Evolutionary conservation across 441 rosid genomes (phyloP).

Genomic region (Brassica balearica): DNA sequence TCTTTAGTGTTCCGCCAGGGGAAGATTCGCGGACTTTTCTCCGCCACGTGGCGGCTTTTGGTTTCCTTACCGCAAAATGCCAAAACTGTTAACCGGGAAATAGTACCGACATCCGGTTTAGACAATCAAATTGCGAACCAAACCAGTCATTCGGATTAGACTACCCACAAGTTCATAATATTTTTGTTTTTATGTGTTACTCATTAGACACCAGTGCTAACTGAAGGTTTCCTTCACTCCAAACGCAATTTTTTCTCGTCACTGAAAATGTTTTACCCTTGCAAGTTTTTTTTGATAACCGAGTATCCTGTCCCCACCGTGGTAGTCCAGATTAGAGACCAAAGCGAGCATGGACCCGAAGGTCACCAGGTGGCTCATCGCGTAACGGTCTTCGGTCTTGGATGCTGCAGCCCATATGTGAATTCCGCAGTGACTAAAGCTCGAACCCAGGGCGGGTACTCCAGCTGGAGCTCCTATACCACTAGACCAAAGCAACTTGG

Average conservation of each 20-base stretch:
- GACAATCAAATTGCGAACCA: not conserved
- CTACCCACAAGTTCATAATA: not conserved
- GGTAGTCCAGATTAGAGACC: too few relatives aligned
- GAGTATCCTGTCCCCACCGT: too few relatives aligned
- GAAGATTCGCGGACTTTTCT: constrained; percentile 38
- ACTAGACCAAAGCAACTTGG: too few relatives aligned
- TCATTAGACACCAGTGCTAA: not conserved
- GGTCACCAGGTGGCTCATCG: too few relatives aligned
- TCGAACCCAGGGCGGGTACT: too few relatives aligned
- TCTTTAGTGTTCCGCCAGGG: constrained; percentile 9
- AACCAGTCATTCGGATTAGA: too few relatives aligned
- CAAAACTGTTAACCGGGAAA: constrained; percentile 8
- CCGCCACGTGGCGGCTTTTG: constrained; percentile 33
- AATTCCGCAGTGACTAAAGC: too few relatives aligned
- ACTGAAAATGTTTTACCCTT: not conserved
- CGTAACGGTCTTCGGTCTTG: too few relatives aligned
- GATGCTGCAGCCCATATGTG: too few relatives aligned
- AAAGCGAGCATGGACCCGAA: too few relatives aligned
- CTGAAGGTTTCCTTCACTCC: not conserved
- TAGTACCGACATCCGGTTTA: not conserved
- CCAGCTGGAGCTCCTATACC: too few relatives aligned
- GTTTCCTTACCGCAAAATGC: not conserved
- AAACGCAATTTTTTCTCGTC: not conserved
- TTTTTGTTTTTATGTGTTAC: not conserved
- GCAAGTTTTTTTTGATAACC: too few relatives aligned